Percentiles rank a stretch among this genome's conserved stretches.
Conservation (phyloP, 2,329 filamentous ascomycete genomes). For the Aureobasidium sp. region DNA sequence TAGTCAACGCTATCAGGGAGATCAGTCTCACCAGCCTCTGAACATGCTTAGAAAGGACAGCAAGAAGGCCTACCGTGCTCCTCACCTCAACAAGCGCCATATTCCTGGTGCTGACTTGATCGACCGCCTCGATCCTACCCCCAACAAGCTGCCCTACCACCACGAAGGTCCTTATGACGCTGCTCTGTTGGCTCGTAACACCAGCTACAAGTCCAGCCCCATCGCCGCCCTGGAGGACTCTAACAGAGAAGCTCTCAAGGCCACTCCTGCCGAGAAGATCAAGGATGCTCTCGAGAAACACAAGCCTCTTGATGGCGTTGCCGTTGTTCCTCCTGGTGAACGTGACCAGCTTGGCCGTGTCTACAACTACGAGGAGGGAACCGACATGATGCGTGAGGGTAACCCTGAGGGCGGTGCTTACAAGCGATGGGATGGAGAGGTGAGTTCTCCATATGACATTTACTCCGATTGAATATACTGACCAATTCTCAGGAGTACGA, state of each 20-base stretch:
- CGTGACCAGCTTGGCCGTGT: slow-evolving; percentile 58
- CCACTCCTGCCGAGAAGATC: slow-evolving; percentile 72
- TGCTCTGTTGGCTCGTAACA: slow-evolving; percentile 65
- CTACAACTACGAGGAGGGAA: slow-evolving; percentile 77
- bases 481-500: slow-evolving; percentile 46
- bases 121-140: slow-evolving; percentile 63
- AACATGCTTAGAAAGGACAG: slow-evolving; percentile 56
- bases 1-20: slow-evolving; percentile 52
- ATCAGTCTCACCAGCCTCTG: slow-evolving; percentile 57
- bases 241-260: slow-evolving; percentile 68
- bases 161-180: slow-evolving; percentile 90
- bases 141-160: slow-evolving; percentile 64
- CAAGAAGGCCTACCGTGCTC: slow-evolving; percentile 56
- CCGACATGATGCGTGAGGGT: slow-evolving; percentile 70
- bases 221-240: slow-evolving; percentile 65
- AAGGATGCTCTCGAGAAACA: slow-evolving; percentile 64
- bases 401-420: slow-evolving; percentile 65
- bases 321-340: slow-evolving; percentile 65
- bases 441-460: slow-evolving; percentile 40
- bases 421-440: slow-evolving; percentile 63
- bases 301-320: slow-evolving; percentile 72
- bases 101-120: slow-evolving; percentile 67
- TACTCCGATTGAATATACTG: not conserved
- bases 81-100: slow-evolving; percentile 57
- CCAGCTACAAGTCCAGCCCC: slow-evolving; percentile 53